Base-by-base conservation (phyloP, 2,329 filamentous ascomycete species). In the Fusarium duplospermum region DNA sequence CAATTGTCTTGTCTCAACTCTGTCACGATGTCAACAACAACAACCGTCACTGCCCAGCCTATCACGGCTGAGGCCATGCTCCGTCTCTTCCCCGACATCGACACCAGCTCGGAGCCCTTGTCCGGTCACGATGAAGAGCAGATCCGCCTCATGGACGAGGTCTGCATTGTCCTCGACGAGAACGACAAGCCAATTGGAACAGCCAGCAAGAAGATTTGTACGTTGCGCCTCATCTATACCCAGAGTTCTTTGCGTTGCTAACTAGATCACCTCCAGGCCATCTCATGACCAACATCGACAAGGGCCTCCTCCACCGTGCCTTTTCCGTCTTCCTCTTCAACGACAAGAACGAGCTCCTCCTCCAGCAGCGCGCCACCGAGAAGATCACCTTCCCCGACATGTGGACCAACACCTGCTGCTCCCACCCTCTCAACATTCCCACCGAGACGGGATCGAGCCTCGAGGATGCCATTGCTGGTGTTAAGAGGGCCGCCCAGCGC, bases 331-430 rank as follows among this genome's bases (percentile, higher is more conserved):
- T 99, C 87, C 92, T 99, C 77, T 99, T 99, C 88, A 94, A 98
- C 86, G 93, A 94, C 71, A 89, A 96, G 82, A 97, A 98, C 84
- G 93, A 95, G 79, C 88, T 98, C 70, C 93, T 99, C 52, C 91
- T 99, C 61, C 96, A 99, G 86, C 96, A 98, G 87, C 93, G 96
- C 76, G 96, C 96, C 31, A 87, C 92, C 45, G 96, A 98, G 87
- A 99, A 99, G 88, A 99, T 99, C 81, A 99, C 96, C 8, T 99
- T 99, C 86, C 96, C 96, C 58, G 94, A 98, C 82, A 95, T 98
- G 93, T 99, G 96, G 96, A 99, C 96, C 74, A 99, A 99, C 86
- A 99, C 96, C 35, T 99, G 96, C 89, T 99, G 96, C 88, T 99
- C 96, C 42, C 96, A 99, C 84, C 96, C 96, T 6, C 89, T 99